phyloP scores from a whole-genome alignment of 2,329 filamentous ascomycete genomes.

The Nothophoma quercina region DNA sequence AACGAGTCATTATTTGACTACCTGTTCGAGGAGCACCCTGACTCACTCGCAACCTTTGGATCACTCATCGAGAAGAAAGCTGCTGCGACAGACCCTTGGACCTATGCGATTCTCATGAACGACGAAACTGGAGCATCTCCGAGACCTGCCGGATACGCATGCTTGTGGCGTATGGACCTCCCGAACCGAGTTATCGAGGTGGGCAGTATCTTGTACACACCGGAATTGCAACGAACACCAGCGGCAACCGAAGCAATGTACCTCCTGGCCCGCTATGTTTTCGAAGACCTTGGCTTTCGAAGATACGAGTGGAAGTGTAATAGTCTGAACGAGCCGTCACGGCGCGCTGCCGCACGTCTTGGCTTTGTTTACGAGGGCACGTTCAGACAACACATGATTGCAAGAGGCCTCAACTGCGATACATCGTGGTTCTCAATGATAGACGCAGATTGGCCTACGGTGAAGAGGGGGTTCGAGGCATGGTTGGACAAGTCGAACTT shows the following conservation, averaged over 20 bases:
- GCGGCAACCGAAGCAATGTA: constrained; percentile 67
- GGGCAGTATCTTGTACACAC: constrained; percentile 63
- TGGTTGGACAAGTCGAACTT: constrained; percentile 67
- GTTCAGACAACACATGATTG: constrained; percentile 68
- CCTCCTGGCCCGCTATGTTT: constrained; percentile 62
- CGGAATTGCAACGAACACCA: constrained; percentile 60
- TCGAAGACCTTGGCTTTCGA: constrained; percentile 61
- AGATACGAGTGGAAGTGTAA: constrained; percentile 73
- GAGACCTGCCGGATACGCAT: constrained; percentile 18
- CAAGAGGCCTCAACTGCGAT: constrained; percentile 65
- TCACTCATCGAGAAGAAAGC: constrained; percentile 12
- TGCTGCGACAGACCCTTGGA: constrained; percentile 21
- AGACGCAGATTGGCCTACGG: constrained; percentile 64
- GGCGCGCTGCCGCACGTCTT: constrained; percentile 62
- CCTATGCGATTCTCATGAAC: constrained; percentile 19
- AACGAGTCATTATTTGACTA: constrained; percentile 21
- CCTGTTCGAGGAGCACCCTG: constrained; percentile 22
- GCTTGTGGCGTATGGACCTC: constrained; percentile 51
- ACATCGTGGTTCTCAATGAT: constrained; percentile 68
- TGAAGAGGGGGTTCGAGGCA: constrained; percentile 57
- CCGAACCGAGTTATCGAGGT: constrained; percentile 63
- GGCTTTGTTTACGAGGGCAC: constrained; percentile 68
- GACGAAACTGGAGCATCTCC: background rate
- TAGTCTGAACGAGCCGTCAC: constrained; percentile 62
- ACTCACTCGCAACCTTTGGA: constrained; percentile 5